Base-by-base conservation (phyloP, 345 rosid genomes). In the Citrus hindsii region DNA sequence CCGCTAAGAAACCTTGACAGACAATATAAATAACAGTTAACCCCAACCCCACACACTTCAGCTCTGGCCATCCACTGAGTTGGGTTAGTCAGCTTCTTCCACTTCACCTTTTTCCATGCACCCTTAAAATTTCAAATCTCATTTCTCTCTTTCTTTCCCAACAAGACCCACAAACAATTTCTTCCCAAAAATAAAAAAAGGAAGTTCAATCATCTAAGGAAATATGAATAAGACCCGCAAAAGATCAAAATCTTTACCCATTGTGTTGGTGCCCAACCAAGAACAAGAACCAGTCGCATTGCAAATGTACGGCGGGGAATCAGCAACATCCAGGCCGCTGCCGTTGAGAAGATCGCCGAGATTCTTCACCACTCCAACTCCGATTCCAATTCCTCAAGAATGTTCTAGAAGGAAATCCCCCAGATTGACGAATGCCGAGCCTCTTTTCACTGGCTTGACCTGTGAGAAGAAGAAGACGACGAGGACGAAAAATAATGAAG, bases 391-490 rank as follows among this genome's bases (percentile, higher is more conserved):
- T 28, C 25, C 40, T 64, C 38, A 7, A 30, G 13, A 16, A n/a
- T 14, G 60, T 21, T 6, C 32, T n/a, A 46, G 79, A 55, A 75
- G 79, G 33, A 75, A 76, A 51, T 79, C 85, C 25, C 80, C 77
- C 25, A 51, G 82, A 67, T 55, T 71, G 59, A 10, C 68, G 0
- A 76, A 25, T 51, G 71, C 21, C 32, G 69, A 30, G 33, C 35
- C 69, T 32, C 42, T 8, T 28, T 32, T 18, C 66, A 46, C 27
- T 7, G 76, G 46, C 22, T 33, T 14, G 22, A 62, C 51, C 5
- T 46, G 51, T 13, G 24, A 37, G 9, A 19, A 46, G 51, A 46
- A 46, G 12, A 32, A 32, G 42, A 65, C 58, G 35, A 8, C 16
- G 2, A 32, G 19, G 25, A 33, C 58, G 4, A 33, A 30, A 1